Evolutionary conservation across 768 basidiomycete species (phyloP), one percentile per base, ranked within the genome.

Genomic region (Phaffia tasmanica): DNA sequence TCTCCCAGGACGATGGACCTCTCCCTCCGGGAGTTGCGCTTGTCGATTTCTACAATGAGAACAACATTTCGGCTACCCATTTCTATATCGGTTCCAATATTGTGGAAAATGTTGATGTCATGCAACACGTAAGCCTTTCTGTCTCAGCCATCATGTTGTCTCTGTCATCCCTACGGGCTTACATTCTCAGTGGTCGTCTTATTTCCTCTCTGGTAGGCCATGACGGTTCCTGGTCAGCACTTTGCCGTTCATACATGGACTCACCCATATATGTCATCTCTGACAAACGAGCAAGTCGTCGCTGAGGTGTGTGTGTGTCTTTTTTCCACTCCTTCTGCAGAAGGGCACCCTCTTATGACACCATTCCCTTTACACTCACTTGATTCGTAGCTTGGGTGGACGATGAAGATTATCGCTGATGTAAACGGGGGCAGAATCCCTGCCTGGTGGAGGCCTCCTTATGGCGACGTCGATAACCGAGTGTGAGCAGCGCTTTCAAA

Each of bases 1-100:
- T 83, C 63, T 80, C 83, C 57, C 90, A 90, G 73, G 89, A 92
- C 72, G 89, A 91, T 72, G 90, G 90, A 0, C 89, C 89, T 0
- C 78, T 81, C 19, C 77, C 79, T 1, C 67, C 77, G 2, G 78
- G 78, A 5, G 69, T 73, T 16, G 57, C 62, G 15, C 81, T 94
- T 23, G 82, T 87, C 72, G 72, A 81, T 8, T 93, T 89, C 75
- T 79, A 94, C 58, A 70, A 79, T 67, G 63, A 78, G n/a, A 81
- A 92, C 65, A 83, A 85, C 68, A n/a, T 85, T 84, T 3, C 93
- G n/a, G 59, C 65, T 0, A 60, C 69, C 2, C 64, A 62, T 46
- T 67, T 70, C 49, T 58, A 62, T 91, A 93, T 95, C 70, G 92
- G 92, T 21, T 73, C 81, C 46, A 87, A 90, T 73, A 86, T 92